Percentiles rank a stretch among this genome's conserved stretches.
phyloP scores from a whole-genome alignment of 2,329 filamentous ascomycete genomes.

The Penicillium sp. region DNA sequence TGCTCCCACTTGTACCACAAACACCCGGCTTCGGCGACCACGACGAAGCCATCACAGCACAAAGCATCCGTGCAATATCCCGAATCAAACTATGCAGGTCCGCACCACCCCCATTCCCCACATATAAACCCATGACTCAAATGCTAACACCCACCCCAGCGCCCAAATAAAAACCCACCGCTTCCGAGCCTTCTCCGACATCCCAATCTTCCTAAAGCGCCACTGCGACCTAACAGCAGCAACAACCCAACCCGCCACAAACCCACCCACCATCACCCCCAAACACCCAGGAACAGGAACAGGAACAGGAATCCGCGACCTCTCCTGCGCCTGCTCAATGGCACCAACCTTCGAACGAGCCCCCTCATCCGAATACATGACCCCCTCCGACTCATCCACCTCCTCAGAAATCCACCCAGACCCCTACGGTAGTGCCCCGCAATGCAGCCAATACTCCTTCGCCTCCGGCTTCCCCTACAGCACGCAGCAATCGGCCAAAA shows the following conservation, averaged over 20 bases:
- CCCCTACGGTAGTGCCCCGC: constrained; percentile 26
- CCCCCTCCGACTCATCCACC: constrained; percentile 33
- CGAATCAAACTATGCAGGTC: constrained; percentile 46
- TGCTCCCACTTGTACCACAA: constrained; percentile 26
- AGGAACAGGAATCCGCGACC: constrained; percentile 26
- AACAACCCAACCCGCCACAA: constrained; percentile 21
- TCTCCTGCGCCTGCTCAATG: constrained; percentile 34
- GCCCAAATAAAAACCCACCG: constrained; percentile 47
- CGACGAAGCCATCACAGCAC: constrained; percentile 38
- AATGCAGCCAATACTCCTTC: constrained; percentile 31
- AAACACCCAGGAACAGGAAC: constrained; percentile 21
- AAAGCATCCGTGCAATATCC: constrained; percentile 41
- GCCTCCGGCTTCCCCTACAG: constrained; percentile 41
- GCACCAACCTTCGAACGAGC: constrained; percentile 31
- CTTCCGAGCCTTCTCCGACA: constrained; percentile 47
- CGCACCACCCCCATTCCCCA: background rate
- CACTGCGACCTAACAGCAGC: constrained; percentile 45
- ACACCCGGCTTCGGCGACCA: constrained; percentile 27
- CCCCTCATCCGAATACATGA: constrained; percentile 32
- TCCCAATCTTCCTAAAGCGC: constrained; percentile 45
- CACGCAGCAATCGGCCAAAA: constrained; percentile 40
- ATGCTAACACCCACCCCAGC: constrained; percentile 26
- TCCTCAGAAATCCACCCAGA: constrained; percentile 33
- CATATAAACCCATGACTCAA: background rate
- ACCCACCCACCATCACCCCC: constrained; percentile 11